Evolutionary conservation across 2,329 filamentous ascomycete species (phyloP), one percentile per base, ranked within the genome.

Genomic region (Massarina eburnea): DNA sequence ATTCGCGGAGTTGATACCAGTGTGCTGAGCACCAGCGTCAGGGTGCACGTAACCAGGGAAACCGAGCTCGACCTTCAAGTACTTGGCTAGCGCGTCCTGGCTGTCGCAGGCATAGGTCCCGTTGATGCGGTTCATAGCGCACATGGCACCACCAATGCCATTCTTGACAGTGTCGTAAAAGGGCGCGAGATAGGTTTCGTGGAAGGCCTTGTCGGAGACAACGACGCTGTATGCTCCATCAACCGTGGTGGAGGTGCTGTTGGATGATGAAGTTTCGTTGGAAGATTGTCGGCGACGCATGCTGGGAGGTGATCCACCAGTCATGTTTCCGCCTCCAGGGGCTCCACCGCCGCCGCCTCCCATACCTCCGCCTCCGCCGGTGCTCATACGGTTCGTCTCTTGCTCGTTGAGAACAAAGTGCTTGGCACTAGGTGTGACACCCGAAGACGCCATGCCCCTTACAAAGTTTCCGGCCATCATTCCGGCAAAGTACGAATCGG

Each of bases 131-230:
- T 75, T 62, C 38, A 75, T 74, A 0, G 69, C 72, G 51, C 83
- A 86, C 83, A 86, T 86, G 20, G 85, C 65, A 0, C 76, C 80
- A 0, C 71, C 80, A 0, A 76, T 78, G 2, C 82, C 82, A 9
- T 81, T 81, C 18, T 68, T 73, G 1, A 86, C 64, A 0, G 80
- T 76, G 46, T 86, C 79, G 59, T 81, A 76, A 48, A 86, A 88
- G 0, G 84, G 83, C 76, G 80, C 86, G 2, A 81, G 73, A 41
- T 88, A 88, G n/a, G 81, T 71, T 60, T 87, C 84, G 51, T 85
- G 82, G 18, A 86, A 68, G 0, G 83, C 82, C 45, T 79, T 77
- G 57, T 87, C 84, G 46, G 55, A 78, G 47, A 86, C 83, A 2
- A 85, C 71, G 54, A 85, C 85, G 18, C 81, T 76, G 0, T 79